These are phyloP conservation scores for Rubus idaeus DNA, from an alignment of 306 rosid species.

Conservation along the genomic window DNA sequence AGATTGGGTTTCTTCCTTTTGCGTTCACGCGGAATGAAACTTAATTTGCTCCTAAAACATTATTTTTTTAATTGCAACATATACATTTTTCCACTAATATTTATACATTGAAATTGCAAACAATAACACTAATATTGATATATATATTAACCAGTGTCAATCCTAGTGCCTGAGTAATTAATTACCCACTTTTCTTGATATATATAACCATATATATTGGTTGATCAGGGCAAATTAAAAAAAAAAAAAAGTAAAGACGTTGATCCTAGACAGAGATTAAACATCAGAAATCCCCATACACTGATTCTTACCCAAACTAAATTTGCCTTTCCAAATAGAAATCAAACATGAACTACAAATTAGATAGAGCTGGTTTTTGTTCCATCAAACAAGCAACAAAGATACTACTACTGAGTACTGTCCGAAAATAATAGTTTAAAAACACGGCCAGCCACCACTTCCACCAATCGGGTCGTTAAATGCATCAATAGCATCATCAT, in stretches of 20 bases:
- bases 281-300: neutral
- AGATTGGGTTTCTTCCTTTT: neutral
- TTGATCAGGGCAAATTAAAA: neutral
- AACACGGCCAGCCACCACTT: neutral
- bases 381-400: neutral
- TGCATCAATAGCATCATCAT: neutral
- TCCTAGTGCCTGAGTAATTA: neutral
- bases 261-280: neutral
- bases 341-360: neutral
- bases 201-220: neutral
- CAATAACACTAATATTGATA: neutral
- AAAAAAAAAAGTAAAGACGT: neutral
- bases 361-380: neutral
- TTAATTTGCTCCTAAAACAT: neutral
- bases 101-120: too few relatives aligned
- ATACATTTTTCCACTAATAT: neutral
- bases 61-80: neutral
- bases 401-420: neutral
- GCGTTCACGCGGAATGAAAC: neutral
- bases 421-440: too few relatives aligned
- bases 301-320: neutral
- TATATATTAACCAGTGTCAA: neutral
- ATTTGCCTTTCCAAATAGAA: neutral
- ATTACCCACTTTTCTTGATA: neutral
- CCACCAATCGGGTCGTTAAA: neutral